Evolutionary conservation across 495 filamentous ascomycete species (phyloP).

Genomic region (Gamarada debralockiae): DNA sequence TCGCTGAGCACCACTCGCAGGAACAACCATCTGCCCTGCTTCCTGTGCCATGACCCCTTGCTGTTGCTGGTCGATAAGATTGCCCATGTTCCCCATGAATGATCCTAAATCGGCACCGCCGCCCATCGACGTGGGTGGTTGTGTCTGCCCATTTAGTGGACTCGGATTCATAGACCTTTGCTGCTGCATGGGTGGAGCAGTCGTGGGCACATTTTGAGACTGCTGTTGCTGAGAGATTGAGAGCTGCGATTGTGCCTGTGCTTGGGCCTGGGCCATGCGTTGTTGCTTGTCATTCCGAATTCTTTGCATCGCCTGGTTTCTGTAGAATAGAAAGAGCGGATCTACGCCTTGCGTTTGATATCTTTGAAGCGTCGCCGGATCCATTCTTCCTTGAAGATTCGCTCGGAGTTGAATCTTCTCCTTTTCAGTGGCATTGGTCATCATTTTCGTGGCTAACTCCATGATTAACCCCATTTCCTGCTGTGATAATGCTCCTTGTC

Average conservation of each 20-base stretch:
- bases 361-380: conserved; percentile 28
- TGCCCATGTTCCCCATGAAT: conserved; percentile 37
- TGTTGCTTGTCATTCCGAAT: conserved; percentile 20
- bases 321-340: conserved; percentile 35
- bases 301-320: conserved; percentile 33
- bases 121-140: conserved; percentile 31
- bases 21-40: conserved; percentile 47
- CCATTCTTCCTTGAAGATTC: conserved; percentile 28
- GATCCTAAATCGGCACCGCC: conserved; percentile 33
- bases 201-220: conserved; percentile 15
- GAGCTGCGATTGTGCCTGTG: conserved; percentile 4
- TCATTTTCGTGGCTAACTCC: conserved; percentile 12
- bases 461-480: conserved; percentile 14
- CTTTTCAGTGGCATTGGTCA: conserved; percentile 26
- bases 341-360: conserved; percentile 34
- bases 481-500: conserved; percentile 2
- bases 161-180: conserved; percentile 28
- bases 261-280: conserved; percentile 11
- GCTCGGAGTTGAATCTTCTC: conserved; percentile 31
- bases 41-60: conserved; percentile 35
- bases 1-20: conserved; percentile 27
- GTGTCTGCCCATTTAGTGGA: conserved; percentile 29
- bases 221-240: conserved; percentile 9
- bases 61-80: conserved; percentile 41
- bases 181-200: conserved; percentile 25